Percentiles rank a stretch among this genome's conserved stretches.
phyloP scores from a whole-genome alignment of 176 grass and related monocot species.

The Tillandsia leiboldiana region DNA sequence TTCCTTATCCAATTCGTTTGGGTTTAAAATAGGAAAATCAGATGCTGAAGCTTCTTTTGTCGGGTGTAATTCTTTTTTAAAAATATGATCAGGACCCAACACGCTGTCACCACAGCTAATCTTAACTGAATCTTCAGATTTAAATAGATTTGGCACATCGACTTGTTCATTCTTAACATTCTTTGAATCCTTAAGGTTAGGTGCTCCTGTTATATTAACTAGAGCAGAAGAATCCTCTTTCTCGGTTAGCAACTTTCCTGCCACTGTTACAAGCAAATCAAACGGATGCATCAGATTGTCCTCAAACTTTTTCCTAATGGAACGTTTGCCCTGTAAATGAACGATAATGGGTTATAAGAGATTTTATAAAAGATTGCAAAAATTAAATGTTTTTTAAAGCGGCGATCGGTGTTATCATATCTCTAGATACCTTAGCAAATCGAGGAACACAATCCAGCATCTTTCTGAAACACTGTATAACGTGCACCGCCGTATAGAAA shows the following conservation, averaged over 20 bases:
- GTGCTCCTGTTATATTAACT: slow-evolving; percentile 22
- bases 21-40: slow-evolving; percentile 36
- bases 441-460: slow-evolving; percentile 36
- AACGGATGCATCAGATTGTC: slow-evolving; percentile 44
- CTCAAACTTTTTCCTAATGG: slow-evolving; percentile 37
- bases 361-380: neutral
- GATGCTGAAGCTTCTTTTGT: slow-evolving; percentile 16
- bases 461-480: slow-evolving; percentile 55
- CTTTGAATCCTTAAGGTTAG: slow-evolving; percentile 13
- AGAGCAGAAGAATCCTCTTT: slow-evolving; percentile 23
- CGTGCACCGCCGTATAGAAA: neutral
- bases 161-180: slow-evolving; percentile 31
- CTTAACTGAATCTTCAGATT: slow-evolving; percentile 23
- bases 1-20: slow-evolving; percentile 23
- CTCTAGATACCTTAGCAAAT: slow-evolving; percentile 39
- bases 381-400: neutral
- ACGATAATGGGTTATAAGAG: neutral
- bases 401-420: neutral
- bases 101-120: slow-evolving; percentile 23
- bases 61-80: neutral
- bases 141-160: slow-evolving; percentile 12
- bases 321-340: slow-evolving; percentile 46
- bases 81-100: slow-evolving; percentile 13
- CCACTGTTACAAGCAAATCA: slow-evolving; percentile 63
- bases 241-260: slow-evolving; percentile 35